phyloP scores from a whole-genome alignment of 2,329 filamentous ascomycete genomes.

The Clarireedia homoeocarpa region DNA sequence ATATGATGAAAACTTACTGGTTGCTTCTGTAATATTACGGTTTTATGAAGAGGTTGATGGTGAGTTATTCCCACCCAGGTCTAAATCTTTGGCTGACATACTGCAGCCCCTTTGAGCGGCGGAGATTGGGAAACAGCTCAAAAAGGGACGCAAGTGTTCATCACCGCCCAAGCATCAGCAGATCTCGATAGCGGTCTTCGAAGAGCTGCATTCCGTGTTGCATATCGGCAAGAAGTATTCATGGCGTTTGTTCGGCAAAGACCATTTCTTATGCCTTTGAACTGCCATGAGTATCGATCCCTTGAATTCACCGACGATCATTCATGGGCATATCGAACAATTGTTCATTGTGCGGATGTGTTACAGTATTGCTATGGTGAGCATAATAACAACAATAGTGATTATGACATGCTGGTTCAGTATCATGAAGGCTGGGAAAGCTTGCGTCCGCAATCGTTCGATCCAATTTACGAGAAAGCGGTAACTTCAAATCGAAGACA shows the following conservation, averaged over 20 bases:
- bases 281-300: conserved; percentile 24
- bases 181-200: conserved; percentile 31
- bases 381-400: conserved; percentile 4
- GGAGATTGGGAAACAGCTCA: conserved; percentile 18
- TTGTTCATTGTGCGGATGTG: conserved; percentile 20
- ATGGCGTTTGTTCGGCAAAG: conserved; percentile 36
- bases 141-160: conserved; percentile 20
- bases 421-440: conserved; percentile 15
- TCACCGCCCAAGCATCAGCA: conserved; percentile 26
- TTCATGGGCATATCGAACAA: conserved; percentile 19
- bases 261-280: conserved; percentile 32
- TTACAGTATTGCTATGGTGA: conserved; percentile 21
- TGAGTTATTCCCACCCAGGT: conserved; percentile 3
- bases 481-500: conserved; percentile 3
- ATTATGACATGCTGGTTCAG: conserved; percentile 15
- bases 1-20: conserved; percentile 33
- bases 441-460: conserved; percentile 16
- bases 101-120: conserved; percentile 16
- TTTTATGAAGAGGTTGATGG: conserved; percentile 36
- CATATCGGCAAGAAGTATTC: conserved; percentile 42
- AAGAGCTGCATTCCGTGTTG: conserved; percentile 39
- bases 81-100: background rate
- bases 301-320: conserved; percentile 17
- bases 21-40: conserved; percentile 32
- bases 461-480: conserved; percentile 15